phyloP scores from a whole-genome alignment of 495 filamentous ascomycete genomes.

The Xylona heveae region DNA sequence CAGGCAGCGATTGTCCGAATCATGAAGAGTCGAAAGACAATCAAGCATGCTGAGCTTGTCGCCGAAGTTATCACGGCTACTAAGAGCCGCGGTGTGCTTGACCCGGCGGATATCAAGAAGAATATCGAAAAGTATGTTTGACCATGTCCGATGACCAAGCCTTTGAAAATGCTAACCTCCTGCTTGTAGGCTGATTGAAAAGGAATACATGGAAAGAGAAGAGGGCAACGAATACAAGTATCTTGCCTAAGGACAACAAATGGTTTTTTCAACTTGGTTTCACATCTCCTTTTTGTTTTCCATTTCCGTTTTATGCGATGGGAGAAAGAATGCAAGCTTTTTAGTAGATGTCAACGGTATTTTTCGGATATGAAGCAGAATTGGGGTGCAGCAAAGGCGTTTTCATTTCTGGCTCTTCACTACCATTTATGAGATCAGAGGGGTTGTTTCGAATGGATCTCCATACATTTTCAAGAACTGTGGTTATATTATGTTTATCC shows the following conservation, averaged over 20 bases:
- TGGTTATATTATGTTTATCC: too few relatives aligned
- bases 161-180: not conserved
- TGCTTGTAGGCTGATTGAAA: slow-evolving; percentile 58
- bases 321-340: too few relatives aligned
- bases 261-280: too few relatives aligned
- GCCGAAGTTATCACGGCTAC: slow-evolving; percentile 78
- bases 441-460: too few relatives aligned
- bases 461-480: too few relatives aligned
- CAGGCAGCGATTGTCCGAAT: slow-evolving; percentile 94
- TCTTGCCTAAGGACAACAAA: slow-evolving; percentile 45
- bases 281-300: too few relatives aligned
- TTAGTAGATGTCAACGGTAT: too few relatives aligned
- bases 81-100: slow-evolving; percentile 59
- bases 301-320: too few relatives aligned
- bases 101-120: slow-evolving; percentile 73
- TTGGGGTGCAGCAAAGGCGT: too few relatives aligned
- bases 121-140: slow-evolving; percentile 77
- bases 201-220: slow-evolving; percentile 79
- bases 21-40: slow-evolving; percentile 86
- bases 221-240: slow-evolving; percentile 65
- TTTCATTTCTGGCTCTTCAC: too few relatives aligned
- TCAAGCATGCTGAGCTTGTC: slow-evolving; percentile 63
- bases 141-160: not conserved
- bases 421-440: too few relatives aligned
- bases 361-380: too few relatives aligned